Percentiles rank a stretch among this genome's conserved stretches.
phyloP scores from a whole-genome alignment of 345 rosid genomes.

The Hevea brasiliensis region DNA sequence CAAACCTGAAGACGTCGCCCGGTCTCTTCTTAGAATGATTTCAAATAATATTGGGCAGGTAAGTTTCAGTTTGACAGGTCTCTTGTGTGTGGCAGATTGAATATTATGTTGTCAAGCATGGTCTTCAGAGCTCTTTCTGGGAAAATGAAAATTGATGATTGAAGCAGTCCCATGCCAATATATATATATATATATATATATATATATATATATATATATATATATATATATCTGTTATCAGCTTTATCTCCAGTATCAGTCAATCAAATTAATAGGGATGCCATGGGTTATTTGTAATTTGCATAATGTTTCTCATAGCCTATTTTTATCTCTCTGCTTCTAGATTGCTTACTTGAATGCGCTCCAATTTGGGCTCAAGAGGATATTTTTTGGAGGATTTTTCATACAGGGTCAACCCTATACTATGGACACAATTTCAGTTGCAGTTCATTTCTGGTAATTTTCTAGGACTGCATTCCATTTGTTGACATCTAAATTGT shows the following conservation, averaged over 20 bases:
- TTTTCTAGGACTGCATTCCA: background rate
- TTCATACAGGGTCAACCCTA: constrained; percentile 96
- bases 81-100: background rate
- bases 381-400: constrained; percentile 95
- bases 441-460: constrained; percentile 97
- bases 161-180: no score
- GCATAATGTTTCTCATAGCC: background rate
- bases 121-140: background rate
- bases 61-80: constrained; percentile 16
- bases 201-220: no score
- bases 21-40: constrained; percentile 96
- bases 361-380: constrained; percentile 86
- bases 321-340: constrained; percentile 7
- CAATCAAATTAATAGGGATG: background rate
- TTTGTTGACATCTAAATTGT: background rate
- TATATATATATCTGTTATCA: no score
- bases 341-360: constrained; percentile 94
- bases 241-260: background rate
- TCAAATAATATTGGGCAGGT: constrained; percentile 99
- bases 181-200: no score
- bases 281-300: background rate
- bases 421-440: constrained; percentile 98
- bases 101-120: constrained; percentile 1
- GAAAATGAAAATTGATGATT: background rate
- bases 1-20: constrained; percentile 93